These are phyloP conservation scores for Ustilago tritici DNA, from an alignment of 1,284 basidiomycete genomes.

Conservation along the genomic window DNA sequence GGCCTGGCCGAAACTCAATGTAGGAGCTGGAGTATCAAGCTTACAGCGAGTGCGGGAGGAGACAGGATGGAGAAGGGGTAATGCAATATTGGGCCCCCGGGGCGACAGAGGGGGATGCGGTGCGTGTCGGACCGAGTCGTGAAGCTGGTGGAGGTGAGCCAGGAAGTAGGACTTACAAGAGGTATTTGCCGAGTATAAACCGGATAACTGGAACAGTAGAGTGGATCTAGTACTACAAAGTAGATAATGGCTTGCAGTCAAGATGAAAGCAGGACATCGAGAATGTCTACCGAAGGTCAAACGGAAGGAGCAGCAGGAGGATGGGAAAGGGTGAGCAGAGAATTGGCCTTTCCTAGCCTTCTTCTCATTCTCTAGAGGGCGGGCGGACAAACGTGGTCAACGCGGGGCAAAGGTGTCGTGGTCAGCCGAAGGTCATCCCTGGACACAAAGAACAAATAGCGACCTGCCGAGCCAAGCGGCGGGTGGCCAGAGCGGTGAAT, in stretches of 20 bases:
- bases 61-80: background rate
- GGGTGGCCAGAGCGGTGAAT: slow-evolving; percentile 34
- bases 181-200: background rate
- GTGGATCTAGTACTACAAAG: background rate
- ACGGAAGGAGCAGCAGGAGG: background rate
- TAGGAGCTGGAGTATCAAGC: slow-evolving; percentile 1
- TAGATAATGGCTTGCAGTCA: slow-evolving; percentile 11
- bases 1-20: background rate
- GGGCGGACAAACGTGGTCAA: background rate
- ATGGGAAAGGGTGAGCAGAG: background rate
- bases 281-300: background rate
- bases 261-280: background rate
- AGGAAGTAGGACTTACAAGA: background rate
- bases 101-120: slow-evolving; percentile 14
- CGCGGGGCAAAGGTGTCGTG: slow-evolving; percentile 2
- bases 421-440: background rate
- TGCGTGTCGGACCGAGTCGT: slow-evolving; percentile 40
- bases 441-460: background rate
- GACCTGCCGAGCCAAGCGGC: background rate
- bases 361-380: too few species aligned
- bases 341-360: background rate
- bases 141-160: slow-evolving; percentile 2
- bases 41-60: background rate
- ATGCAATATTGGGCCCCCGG: background rate
- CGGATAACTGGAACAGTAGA: background rate